A percentile compares a stretch with the other conserved stretches of the same genome.
Evolutionary conservation across 2,329 filamentous ascomycete species (phyloP).

Genomic region (Pseudopyricularia javanii): DNA sequence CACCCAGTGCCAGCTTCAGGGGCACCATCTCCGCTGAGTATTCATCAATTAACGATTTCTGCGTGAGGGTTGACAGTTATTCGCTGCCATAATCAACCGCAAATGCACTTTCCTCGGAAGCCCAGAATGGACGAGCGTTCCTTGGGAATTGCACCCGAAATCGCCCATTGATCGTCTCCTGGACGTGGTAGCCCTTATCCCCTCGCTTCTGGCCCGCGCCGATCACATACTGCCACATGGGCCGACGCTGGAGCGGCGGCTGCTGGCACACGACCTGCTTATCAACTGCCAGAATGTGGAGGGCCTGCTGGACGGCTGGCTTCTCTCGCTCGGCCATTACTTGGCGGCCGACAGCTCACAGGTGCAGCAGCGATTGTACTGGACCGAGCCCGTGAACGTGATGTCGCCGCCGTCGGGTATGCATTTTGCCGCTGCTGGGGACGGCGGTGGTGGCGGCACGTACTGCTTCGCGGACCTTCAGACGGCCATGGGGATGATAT

Average conservation of each 20-base stretch:
- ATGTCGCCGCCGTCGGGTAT: constrained; percentile 21
- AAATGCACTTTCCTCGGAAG: constrained; percentile 36
- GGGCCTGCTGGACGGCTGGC: constrained; percentile 34
- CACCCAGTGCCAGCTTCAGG: neutral
- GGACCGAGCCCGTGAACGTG: constrained; percentile 10
- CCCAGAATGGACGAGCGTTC: constrained; percentile 36
- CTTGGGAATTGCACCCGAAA: constrained; percentile 40
- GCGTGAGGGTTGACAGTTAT: constrained; percentile 20
- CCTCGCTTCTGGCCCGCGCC: constrained; percentile 30
- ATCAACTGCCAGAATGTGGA: constrained; percentile 34
- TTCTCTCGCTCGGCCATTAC: constrained; percentile 8
- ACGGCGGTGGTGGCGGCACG: constrained; percentile 1
- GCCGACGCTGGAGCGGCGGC: constrained; percentile 25
- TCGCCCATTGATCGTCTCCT: constrained; percentile 37
- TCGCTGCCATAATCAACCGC: constrained; percentile 34
- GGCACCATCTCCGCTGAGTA: too few relatives aligned
- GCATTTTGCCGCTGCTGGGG: constrained; percentile 26
- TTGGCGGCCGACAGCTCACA: neutral
- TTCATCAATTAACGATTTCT: neutral
- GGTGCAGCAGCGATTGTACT: neutral
- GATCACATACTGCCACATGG: constrained; percentile 27
- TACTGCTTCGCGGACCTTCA: constrained; percentile 31
- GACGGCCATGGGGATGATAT: constrained; percentile 33
- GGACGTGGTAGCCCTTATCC: constrained; percentile 34
- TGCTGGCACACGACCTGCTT: constrained; percentile 35